Base-by-base conservation (phyloP, 1,284 basidiomycete species). In the Leccinum pachyderme region DNA sequence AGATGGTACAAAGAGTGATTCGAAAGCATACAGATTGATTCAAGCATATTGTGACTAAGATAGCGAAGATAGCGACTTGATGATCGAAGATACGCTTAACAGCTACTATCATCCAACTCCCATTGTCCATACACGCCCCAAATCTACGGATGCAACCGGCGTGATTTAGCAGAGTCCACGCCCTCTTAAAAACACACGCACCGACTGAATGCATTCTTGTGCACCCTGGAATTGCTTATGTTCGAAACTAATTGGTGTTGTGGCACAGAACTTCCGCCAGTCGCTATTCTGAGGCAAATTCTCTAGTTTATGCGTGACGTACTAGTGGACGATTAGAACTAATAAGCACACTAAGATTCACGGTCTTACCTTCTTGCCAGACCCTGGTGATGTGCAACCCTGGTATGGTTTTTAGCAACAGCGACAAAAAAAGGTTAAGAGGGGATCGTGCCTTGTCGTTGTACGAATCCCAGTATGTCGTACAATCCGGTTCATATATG, bases 211-310 rank as follows among this genome's bases (percentile, higher is more conserved):
- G 43, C 68, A 71, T 7, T 57, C 51, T 0, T 70, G 51, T 1
- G 67, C 59, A 5, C 64, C 57, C 0, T 35, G 24, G 12, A 70
- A 71, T 18, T 56, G 43, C 55, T 51, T 47, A 2, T 54, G 31
- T 7, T 51, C 24, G 33, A 67, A 66, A 12, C 8, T 5, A 9
- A 49, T 47, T 7, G 68, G 65, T 0, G 65, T 67, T 4, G 65
- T 66, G 0, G 68, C 68, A 39, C 67, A 70, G 41, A 70, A 67
- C 7, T 67, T 57, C 24, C 46, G 47, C 68, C 63, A 66, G 25
- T 64, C 51, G 4, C 52, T n/a, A n/a, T 51, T 47, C 15, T 53
- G 6, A 1, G 68, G 68, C 32, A 70, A 43, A 27, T 66, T 60
- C 47, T 55, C 49, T 7, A 67, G 24, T n/a, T 69, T 57, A 2